A percentile compares a stretch with the other conserved stretches of the same genome.
Conservation (phyloP, 805 yeast genomes). For the Candida corydali region DNA sequence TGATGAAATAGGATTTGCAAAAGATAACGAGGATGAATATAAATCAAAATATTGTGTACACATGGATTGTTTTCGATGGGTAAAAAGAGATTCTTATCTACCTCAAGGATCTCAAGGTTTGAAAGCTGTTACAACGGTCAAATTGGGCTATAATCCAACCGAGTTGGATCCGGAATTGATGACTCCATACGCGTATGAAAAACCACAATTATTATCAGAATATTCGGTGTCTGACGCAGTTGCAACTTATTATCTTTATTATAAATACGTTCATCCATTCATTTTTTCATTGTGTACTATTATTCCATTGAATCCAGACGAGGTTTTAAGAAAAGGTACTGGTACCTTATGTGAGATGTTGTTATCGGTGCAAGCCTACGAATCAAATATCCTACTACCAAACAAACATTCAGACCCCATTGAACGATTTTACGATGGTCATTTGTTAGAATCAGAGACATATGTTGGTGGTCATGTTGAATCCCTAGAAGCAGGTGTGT, state of each 20-base stretch:
- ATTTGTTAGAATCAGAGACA: slow-evolving; percentile 88
- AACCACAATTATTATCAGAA: slow-evolving; percentile 89
- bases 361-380: slow-evolving; percentile 92
- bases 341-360: slow-evolving; percentile 99
- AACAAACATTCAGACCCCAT: slow-evolving; percentile 91
- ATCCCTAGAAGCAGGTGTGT: slow-evolving; percentile 96
- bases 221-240: slow-evolving; percentile 99
- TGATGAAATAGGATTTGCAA: slow-evolving; percentile 90
- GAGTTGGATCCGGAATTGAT: slow-evolving; percentile 96
- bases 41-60: slow-evolving; percentile 90
- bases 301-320: slow-evolving; percentile 95
- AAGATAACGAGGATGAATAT: slow-evolving; percentile 86
- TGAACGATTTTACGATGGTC: slow-evolving; percentile 95
- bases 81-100: slow-evolving; percentile 90
- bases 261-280: slow-evolving; percentile 96
- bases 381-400: slow-evolving; percentile 72
- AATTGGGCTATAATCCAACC: slow-evolving; percentile 92
- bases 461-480: slow-evolving; percentile 99
- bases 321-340: slow-evolving; percentile 92
- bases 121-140: slow-evolving; percentile 94
- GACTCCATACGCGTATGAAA: slow-evolving; percentile 96
- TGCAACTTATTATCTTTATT: slow-evolving; percentile 92
- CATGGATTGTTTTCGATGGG: slow-evolving; percentile 98
- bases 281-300: slow-evolving; percentile 93
- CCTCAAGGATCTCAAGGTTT: slow-evolving; percentile 99